Conservation (phyloP, 345 rosid genomes). For the Pistacia vera region DNA sequence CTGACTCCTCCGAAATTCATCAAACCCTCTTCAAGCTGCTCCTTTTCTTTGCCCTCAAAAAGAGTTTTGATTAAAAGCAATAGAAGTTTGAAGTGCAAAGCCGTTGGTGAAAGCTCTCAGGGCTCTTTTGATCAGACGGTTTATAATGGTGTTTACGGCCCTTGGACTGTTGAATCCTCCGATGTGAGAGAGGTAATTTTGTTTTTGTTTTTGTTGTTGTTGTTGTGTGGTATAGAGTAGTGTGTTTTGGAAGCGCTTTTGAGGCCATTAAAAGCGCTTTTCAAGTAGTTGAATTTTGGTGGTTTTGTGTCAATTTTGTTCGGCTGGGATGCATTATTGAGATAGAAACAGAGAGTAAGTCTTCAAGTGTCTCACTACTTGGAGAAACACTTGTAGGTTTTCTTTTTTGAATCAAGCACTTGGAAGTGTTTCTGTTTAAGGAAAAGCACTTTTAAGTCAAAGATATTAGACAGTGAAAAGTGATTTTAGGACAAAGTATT, state of each 20-base stretch:
- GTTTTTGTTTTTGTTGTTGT: too few species aligned
- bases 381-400: too few species aligned
- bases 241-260: background rate
- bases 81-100: constrained; percentile 38
- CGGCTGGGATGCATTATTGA: too few species aligned
- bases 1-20: constrained; percentile 18
- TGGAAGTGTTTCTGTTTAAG: too few species aligned
- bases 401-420: too few species aligned
- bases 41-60: background rate
- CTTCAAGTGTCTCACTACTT: too few species aligned
- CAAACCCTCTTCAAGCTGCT: background rate
- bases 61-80: constrained; percentile 3
- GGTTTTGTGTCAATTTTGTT: too few species aligned
- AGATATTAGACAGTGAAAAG: too few species aligned
- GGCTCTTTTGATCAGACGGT: constrained; percentile 48
- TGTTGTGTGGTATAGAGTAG: background rate
- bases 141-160: constrained; percentile 77
- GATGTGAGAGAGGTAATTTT: constrained; percentile 79
- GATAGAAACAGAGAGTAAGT: too few species aligned
- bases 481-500: background rate
- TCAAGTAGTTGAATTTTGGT: too few species aligned
- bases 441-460: too few species aligned
- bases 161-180: constrained; percentile 77
- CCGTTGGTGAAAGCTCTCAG: constrained; percentile 54
- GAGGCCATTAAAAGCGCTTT: background rate